Percentiles rank a stretch among this genome's conserved stretches.
Evolutionary conservation across 2,329 filamentous ascomycete genomes (phyloP).

Genomic region (Metarhizium humberi): DNA sequence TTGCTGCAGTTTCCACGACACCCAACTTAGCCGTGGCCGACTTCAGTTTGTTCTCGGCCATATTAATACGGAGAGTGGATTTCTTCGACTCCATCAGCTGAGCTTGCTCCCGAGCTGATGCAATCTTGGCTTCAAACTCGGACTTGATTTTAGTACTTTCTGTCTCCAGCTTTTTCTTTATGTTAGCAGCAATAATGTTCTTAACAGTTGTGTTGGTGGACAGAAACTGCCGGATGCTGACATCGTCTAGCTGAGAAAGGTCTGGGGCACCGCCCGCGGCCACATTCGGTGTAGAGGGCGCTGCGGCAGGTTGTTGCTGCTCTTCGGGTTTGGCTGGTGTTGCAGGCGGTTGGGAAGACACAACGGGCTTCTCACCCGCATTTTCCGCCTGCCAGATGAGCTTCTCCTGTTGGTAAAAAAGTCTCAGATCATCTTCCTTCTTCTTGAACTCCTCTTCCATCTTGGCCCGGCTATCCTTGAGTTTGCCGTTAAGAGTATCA

Average conservation of each 20-base stretch:
- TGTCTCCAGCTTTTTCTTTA: slow-evolving; percentile 60
- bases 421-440: slow-evolving; percentile 42
- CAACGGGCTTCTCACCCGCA: slow-evolving; percentile 14
- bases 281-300: slow-evolving; percentile 24
- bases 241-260: slow-evolving; percentile 41
- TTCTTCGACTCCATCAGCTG: slow-evolving; percentile 69
- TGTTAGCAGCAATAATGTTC: slow-evolving; percentile 49
- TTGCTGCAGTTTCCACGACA: slow-evolving; percentile 71
- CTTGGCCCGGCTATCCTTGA: slow-evolving; percentile 54
- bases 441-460: slow-evolving; percentile 44
- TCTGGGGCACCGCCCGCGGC: slow-evolving; percentile 27
- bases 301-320: slow-evolving; percentile 9
- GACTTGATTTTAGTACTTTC: slow-evolving; percentile 53
- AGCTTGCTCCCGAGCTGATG: slow-evolving; percentile 50
- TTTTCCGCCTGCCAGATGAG: slow-evolving; percentile 52
- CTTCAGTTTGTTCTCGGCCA: slow-evolving; percentile 62
- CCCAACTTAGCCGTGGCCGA: slow-evolving; percentile 61
- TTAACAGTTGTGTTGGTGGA: slow-evolving; percentile 47
- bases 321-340: slow-evolving; percentile 31
- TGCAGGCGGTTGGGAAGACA: slow-evolving; percentile 15
- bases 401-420: slow-evolving; percentile 53
- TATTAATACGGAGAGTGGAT: slow-evolving; percentile 63
- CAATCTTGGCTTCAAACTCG: slow-evolving; percentile 45
- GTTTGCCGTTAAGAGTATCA: slow-evolving; percentile 55
- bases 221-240: slow-evolving; percentile 47